A percentile compares a stretch with the other conserved stretches of the same genome.
These are phyloP conservation scores for Metschnikowia cubensis DNA, from an alignment of 805 yeast genomes.

Conservation along the genomic window DNA sequence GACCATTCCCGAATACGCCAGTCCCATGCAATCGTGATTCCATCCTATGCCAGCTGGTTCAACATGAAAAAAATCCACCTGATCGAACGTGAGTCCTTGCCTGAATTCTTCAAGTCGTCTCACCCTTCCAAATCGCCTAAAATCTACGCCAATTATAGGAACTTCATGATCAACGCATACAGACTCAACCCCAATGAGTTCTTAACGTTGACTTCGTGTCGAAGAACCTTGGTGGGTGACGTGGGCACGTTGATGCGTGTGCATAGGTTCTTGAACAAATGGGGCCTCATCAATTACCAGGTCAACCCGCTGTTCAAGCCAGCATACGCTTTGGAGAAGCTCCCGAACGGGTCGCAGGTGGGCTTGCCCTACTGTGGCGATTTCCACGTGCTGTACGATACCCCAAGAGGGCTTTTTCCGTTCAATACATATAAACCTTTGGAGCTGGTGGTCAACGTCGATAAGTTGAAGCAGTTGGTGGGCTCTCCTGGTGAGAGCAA, in stretches of 20 bases:
- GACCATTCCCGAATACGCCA: constrained; percentile 41
- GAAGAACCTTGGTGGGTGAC: constrained; percentile 88
- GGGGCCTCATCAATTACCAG: constrained; percentile 94
- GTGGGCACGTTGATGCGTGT: constrained; percentile 84
- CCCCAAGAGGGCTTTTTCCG: constrained; percentile 90
- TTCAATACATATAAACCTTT: constrained; percentile 77
- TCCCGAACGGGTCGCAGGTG: constrained; percentile 39
- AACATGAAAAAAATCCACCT: constrained; percentile 64
- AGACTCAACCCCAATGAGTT: constrained; percentile 87
- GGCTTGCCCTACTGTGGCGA: constrained; percentile 73
- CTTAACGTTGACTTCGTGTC: constrained; percentile 82
- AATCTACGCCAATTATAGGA: constrained; percentile 76
- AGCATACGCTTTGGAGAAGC: constrained; percentile 49
- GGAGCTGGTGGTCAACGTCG: constrained; percentile 45
- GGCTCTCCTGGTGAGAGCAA: constrained; percentile 7
- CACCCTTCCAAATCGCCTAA: constrained; percentile 78
- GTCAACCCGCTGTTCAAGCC: constrained; percentile 78
- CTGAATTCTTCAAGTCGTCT: constrained; percentile 77
- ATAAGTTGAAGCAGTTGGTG: constrained; percentile 30
- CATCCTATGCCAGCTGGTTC: constrained; percentile 89
- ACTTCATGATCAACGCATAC: constrained; percentile 85
- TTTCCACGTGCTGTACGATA: constrained; percentile 73
- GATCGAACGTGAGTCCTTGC: constrained; percentile 78
- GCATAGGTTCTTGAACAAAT: constrained; percentile 76
- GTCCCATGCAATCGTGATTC: constrained; percentile 79